These are phyloP conservation scores for Hypoxylon sp. DNA, from an alignment of 2,329 filamentous ascomycete genomes.

Conservation along the genomic window DNA sequence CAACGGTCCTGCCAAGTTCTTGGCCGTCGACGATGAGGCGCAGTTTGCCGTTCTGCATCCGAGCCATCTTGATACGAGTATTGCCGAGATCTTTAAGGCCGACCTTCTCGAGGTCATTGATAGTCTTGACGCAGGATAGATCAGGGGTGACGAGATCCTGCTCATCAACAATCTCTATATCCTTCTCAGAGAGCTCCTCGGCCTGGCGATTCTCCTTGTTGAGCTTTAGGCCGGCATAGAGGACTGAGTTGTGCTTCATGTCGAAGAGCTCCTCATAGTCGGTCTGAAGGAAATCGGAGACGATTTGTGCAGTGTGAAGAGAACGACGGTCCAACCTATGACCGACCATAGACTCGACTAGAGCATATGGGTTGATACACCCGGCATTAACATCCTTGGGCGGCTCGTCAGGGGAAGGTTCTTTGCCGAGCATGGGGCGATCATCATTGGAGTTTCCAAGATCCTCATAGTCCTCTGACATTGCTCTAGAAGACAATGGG, in stretches of 20 bases:
- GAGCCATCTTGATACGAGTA: slow-evolving; percentile 56
- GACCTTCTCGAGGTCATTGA: slow-evolving; percentile 57
- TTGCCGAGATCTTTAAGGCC: slow-evolving; percentile 57
- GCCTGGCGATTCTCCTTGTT: slow-evolving; percentile 56
- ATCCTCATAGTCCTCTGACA: slow-evolving; percentile 54
- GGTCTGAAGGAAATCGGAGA: slow-evolving; percentile 60
- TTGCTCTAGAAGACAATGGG: slow-evolving; percentile 46
- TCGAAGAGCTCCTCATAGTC: slow-evolving; percentile 64
- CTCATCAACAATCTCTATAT: slow-evolving; percentile 59
- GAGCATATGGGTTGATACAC: slow-evolving; percentile 60
- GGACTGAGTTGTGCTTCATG: slow-evolving; percentile 58
- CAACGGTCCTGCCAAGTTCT: slow-evolving; percentile 54
- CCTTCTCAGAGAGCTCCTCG: slow-evolving; percentile 56
- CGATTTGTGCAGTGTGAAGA: slow-evolving; percentile 52
- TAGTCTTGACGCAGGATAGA: slow-evolving; percentile 55
- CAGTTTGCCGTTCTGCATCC: slow-evolving; percentile 61
- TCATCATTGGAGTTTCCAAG: slow-evolving; percentile 50
- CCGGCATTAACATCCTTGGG: slow-evolving; percentile 58
- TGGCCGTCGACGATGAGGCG: slow-evolving; percentile 56
- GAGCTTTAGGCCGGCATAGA: slow-evolving; percentile 59
- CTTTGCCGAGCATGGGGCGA: slow-evolving; percentile 42
- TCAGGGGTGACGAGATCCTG: slow-evolving; percentile 59
- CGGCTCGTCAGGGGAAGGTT: slow-evolving; percentile 53
- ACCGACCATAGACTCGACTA: slow-evolving; percentile 60
- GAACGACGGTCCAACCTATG: slow-evolving; percentile 57